These are phyloP conservation scores for Nicotiana knightiana DNA, from an alignment of 257 asterid genomes.

Conservation along the genomic window DNA sequence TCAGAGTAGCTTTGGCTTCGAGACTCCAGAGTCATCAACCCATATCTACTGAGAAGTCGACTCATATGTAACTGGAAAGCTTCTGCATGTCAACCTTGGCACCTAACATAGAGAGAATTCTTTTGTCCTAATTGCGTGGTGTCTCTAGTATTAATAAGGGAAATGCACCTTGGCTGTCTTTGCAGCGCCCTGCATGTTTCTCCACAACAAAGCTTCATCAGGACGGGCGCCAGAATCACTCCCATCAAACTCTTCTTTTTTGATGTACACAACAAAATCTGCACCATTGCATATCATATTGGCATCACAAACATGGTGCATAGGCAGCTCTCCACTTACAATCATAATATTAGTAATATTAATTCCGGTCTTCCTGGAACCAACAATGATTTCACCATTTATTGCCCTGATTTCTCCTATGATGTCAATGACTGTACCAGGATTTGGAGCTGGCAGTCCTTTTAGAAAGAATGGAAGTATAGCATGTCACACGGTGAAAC, in stretches of 20 bases:
- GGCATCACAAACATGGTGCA: constrained; percentile 89
- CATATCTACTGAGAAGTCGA: no score
- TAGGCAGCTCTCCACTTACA: constrained; percentile 90
- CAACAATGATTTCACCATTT: constrained; percentile 76
- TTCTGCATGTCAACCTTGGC: no score
- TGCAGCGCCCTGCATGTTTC: constrained; percentile 72
- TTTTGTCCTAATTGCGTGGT: constrained; percentile 39
- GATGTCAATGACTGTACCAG: constrained; percentile 77
- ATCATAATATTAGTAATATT: constrained; percentile 32
- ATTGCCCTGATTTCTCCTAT: constrained; percentile 77
- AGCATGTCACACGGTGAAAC: constrained; percentile 35
- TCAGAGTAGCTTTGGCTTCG: background rate
- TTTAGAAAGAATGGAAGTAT: constrained; percentile 66
- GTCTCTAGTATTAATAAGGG: constrained; percentile 80
- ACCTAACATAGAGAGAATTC: background rate
- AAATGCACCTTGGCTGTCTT: constrained; percentile 85
- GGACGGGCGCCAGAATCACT: constrained; percentile 56
- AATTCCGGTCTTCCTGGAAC: constrained; percentile 60
- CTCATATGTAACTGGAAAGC: no score
- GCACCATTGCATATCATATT: constrained; percentile 95
- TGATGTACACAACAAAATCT: constrained; percentile 70
- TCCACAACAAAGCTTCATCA: constrained; percentile 97
- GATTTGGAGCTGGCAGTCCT: constrained; percentile 24
- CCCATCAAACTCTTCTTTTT: constrained; percentile 88
- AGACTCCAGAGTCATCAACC: background rate